Base-by-base conservation (phyloP, 371 early-diverging fungal genomes). In the Dentiscutata heterogama region DNA sequence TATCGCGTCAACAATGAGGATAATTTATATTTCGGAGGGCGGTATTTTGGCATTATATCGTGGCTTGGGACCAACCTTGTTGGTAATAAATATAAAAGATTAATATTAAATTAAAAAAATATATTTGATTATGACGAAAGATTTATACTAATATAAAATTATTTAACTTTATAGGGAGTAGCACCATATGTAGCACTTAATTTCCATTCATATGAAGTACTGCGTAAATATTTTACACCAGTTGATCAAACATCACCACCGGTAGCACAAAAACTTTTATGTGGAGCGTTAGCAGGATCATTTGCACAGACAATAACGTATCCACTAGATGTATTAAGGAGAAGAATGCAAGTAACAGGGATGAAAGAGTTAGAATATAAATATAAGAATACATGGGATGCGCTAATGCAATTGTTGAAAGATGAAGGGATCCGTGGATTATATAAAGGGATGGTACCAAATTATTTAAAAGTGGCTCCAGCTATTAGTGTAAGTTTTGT, bases 291-390 rank as follows among this genome's bases (percentile, higher is more conserved):
- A 71, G 97, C 96, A 27, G 98, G 98, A 20, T 93, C 95, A 75
- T 92, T 95, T 83, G 95, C 95, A 7, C 97, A 97, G 86, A 95
- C 96, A 2, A 90, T 95, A 46, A 97, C 96, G 13, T 98, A 97
- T 84, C 98, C 98, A 31, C 87, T 98, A 83, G 97, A 96, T 81
- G 94, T 97, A 2, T 85, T 97, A 63, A 90, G 97, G 27, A 89
- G 97, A 61, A 89, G 95, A 63, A 93, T 97, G 91, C 97, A 97
- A 86, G 95, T 96, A 77, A 94, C 93, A n/a, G 93, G 95, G 8
- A 93, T 96, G 94, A 88, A 90, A 3, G 87, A 85, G 27, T 90
- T 94, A 67, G 88, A 88, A 51, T 94, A 94, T 86, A 91, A 93
- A 83, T 96, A 96, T 84, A 86, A 84, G 8, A 93, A 90, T 54